These are phyloP conservation scores for Pythium monospermum DNA, from an alignment of 352 stramenopile species.

Conservation along the genomic window DNA sequence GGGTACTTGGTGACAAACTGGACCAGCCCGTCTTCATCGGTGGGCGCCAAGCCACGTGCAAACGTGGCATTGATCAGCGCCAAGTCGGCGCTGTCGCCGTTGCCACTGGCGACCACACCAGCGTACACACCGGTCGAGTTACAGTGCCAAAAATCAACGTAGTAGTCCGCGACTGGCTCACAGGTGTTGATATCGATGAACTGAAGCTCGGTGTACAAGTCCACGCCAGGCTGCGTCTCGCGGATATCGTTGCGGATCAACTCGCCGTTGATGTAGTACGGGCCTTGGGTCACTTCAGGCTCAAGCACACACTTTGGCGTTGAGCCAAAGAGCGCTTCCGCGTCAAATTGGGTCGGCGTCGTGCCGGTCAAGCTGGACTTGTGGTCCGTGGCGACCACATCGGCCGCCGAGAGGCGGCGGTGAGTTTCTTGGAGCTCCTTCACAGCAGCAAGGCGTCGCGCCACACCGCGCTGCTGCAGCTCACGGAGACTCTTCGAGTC, in stretches of 20 bases:
- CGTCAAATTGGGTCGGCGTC: not conserved
- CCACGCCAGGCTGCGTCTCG: not conserved
- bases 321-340: not conserved
- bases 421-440: not conserved
- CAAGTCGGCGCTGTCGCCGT: not conserved
- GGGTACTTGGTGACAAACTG: constrained; percentile 8
- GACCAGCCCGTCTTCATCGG: not conserved
- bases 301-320: constrained; percentile 1
- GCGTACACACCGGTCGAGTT: constrained; percentile 3
- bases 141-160: constrained; percentile 10
- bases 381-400: constrained; percentile 3
- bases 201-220: constrained; percentile 2
- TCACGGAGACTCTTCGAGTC: not conserved
- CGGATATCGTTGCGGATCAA: constrained; percentile 4
- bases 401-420: not conserved
- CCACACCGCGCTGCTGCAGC: not conserved
- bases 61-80: constrained; percentile 3
- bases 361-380: not conserved
- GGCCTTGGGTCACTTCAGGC: constrained; percentile 4
- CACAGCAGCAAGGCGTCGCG: not conserved
- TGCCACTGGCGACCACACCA: not conserved
- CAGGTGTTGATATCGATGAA: constrained; percentile 7
- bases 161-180: not conserved
- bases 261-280: constrained; percentile 3
- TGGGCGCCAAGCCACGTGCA: not conserved